phyloP scores from a whole-genome alignment of 2,329 filamentous ascomycete species.

The Fusarium mangiferae region DNA sequence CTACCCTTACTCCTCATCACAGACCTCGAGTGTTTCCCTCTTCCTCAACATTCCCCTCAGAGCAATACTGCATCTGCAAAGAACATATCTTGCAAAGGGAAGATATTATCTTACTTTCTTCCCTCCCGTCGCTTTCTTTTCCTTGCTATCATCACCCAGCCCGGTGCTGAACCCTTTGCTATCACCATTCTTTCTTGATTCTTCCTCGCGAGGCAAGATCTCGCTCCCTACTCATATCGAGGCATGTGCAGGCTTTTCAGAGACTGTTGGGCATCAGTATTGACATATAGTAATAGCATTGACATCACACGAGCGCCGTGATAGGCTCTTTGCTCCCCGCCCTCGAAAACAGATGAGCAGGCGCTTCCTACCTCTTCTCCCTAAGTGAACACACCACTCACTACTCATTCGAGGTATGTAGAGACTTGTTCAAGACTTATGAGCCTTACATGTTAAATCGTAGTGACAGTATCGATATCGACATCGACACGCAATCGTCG shows the following conservation, averaged over 20 bases:
- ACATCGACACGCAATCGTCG: background rate
- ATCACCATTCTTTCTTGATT: background rate
- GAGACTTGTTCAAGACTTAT: background rate
- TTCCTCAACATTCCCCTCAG: background rate
- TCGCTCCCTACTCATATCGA: background rate
- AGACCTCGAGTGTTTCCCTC: background rate
- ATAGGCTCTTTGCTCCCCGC: background rate
- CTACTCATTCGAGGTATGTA: background rate
- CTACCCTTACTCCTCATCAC: background rate
- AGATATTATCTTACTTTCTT: background rate
- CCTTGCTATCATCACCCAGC: background rate
- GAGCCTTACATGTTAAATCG: background rate
- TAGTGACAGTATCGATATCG: background rate
- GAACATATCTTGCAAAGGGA: background rate
- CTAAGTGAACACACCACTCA: background rate
- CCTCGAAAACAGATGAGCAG: background rate
- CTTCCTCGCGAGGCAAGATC: background rate
- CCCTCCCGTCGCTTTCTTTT: background rate
- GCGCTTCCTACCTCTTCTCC: background rate
- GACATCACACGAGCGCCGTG: background rate
- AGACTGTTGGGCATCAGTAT: background rate
- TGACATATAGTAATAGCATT: background rate
- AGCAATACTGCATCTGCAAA: background rate
- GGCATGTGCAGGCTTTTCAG: background rate
- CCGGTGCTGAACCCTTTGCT: background rate